phyloP scores from a whole-genome alignment of 2,329 filamentous ascomycete species.

The Microascus cirrosus region DNA sequence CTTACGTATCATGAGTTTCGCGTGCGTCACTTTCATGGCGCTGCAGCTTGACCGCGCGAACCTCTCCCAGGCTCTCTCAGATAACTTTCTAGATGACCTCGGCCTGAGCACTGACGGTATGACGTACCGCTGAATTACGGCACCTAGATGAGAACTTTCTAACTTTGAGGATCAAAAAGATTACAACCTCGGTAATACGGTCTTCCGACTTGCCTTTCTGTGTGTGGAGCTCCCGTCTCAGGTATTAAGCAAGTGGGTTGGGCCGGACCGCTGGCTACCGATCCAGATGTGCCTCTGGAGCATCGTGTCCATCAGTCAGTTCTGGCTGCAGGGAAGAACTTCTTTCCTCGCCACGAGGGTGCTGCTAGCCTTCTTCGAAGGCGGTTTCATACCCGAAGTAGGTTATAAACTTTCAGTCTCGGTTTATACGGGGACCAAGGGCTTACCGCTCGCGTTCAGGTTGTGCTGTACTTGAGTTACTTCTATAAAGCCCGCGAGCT shows the following conservation, averaged over 20 bases:
- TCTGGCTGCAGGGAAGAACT: constrained; percentile 22
- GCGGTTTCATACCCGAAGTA: constrained; percentile 34
- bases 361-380: constrained; percentile 29
- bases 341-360: constrained; percentile 27
- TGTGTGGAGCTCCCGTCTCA: constrained; percentile 42
- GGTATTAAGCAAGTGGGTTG: constrained; percentile 45
- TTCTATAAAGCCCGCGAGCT: constrained; percentile 30
- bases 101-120: constrained; percentile 25
- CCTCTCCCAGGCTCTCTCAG: constrained; percentile 32
- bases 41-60: constrained; percentile 39
- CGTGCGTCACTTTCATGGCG: constrained; percentile 27
- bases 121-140: too few relatives aligned
- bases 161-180: constrained; percentile 10
- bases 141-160: too few relatives aligned
- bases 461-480: constrained; percentile 28
- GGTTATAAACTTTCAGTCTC: constrained; percentile 7
- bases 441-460: background rate
- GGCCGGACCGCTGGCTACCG: constrained; percentile 49
- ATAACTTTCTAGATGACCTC: constrained; percentile 33
- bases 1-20: constrained; percentile 31
- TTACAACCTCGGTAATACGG: constrained; percentile 20
- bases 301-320: constrained; percentile 37
- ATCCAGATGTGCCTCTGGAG: constrained; percentile 46
- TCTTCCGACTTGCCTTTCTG: constrained; percentile 19
- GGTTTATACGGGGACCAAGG: background rate